phyloP scores from a whole-genome alignment of 495 filamentous ascomycete genomes.

The Penicillium antarcticum region DNA sequence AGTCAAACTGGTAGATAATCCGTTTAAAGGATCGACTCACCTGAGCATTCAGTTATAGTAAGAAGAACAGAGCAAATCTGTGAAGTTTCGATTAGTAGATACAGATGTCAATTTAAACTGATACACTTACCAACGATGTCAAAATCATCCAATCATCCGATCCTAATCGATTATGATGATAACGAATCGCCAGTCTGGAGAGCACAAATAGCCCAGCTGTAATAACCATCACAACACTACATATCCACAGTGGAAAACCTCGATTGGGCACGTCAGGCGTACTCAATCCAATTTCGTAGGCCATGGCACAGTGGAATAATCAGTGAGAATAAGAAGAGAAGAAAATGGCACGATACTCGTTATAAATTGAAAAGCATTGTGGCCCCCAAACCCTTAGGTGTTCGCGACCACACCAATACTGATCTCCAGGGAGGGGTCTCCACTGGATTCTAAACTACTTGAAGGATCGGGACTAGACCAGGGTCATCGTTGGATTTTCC shows the following conservation, averaged over 20 bases:
- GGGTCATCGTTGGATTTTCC: no score
- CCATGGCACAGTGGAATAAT: background rate
- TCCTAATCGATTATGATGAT: background rate
- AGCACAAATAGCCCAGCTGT: background rate
- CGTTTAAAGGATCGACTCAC: background rate
- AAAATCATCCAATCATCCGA: constrained; percentile 1
- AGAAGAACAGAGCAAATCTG: background rate
- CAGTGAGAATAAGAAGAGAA: background rate
- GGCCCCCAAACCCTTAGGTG: no score
- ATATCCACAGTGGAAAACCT: constrained; percentile 1
- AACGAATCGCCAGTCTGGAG: constrained; percentile 2
- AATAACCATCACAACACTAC: background rate
- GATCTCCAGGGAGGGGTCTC: no score
- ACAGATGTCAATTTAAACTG: no score
- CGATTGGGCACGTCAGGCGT: background rate
- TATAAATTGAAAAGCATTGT: background rate
- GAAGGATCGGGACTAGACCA: no score
- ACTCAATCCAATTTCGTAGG: constrained; percentile 2
- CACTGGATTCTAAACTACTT: no score
- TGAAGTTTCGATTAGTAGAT: background rate
- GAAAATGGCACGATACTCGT: background rate
- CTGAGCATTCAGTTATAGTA: background rate
- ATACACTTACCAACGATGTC: background rate
- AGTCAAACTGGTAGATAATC: background rate
- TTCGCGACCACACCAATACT: no score